Evolutionary conservation across 495 filamentous ascomycete genomes (phyloP).

Genomic region (Podospora pseudopauciseta): DNA sequence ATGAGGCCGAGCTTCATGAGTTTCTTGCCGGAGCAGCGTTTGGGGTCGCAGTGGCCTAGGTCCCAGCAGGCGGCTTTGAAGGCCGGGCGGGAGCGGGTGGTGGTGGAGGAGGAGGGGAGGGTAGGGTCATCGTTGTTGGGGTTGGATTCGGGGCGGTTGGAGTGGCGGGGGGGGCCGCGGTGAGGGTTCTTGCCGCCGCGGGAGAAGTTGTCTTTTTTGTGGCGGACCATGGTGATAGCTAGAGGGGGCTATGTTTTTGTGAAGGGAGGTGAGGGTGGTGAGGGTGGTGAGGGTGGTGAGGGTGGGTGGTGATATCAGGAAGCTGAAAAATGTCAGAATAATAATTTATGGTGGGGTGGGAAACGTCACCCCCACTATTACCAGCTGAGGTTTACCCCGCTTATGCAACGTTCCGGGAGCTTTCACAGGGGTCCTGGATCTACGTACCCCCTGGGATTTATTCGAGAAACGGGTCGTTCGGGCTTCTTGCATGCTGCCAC

Average conservation of each 20-base stretch:
- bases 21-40: conserved; percentile 91
- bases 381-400: conserved; percentile 11
- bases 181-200: conserved; percentile 59
- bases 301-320: not conserved
- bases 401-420: conserved; percentile 19
- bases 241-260: not conserved
- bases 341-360: conserved; percentile 10
- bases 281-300: not conserved
- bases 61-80: conserved; percentile 98
- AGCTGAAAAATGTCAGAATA: conserved; percentile 2
- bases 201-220: conserved; percentile 83
- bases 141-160: conserved; percentile 28
- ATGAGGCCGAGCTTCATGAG: conserved; percentile 88
- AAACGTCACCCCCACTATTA: conserved; percentile 8
- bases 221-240: conserved; percentile 66
- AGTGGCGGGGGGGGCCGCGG: conserved; percentile 36
- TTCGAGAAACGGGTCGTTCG: conserved; percentile 17
- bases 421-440: not conserved
- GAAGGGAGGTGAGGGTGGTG: not conserved
- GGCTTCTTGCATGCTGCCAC: not conserved
- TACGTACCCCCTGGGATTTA: conserved; percentile 15
- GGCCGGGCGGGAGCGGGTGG: conserved; percentile 47
- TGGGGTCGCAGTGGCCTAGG: conserved; percentile 93
- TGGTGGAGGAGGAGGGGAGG: conserved; percentile 36
- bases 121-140: conserved; percentile 2